Conservation (phyloP, 139 green algal genomes). For the Tetraselmis chui region DNA sequence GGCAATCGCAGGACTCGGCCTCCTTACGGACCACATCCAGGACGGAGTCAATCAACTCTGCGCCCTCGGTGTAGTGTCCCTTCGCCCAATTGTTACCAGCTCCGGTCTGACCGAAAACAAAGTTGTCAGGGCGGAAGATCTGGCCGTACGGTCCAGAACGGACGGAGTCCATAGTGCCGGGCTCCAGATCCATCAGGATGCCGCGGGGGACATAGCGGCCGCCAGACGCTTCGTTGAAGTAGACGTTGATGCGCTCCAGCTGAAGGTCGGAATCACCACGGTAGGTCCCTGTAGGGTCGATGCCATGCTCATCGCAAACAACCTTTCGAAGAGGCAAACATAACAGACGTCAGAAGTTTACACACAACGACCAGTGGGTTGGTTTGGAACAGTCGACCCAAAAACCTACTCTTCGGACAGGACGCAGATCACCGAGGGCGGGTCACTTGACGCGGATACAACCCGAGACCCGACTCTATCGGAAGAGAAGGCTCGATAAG, state of each 20-base stretch:
- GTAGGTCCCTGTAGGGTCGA: conserved; percentile 77
- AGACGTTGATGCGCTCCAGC: conserved; percentile 95
- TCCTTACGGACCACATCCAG: conserved; percentile 99
- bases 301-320: conserved; percentile 76
- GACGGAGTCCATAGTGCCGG: conserved; percentile 84
- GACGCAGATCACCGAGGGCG: too few species aligned
- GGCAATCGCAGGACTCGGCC: conserved; percentile 95
- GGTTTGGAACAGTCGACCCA: too few species aligned
- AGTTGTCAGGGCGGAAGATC: conserved; percentile 88
- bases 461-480: too few species aligned
- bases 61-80: conserved; percentile 98
- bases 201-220: conserved; percentile 88
- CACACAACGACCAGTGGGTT: too few species aligned
- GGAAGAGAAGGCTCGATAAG: too few species aligned
- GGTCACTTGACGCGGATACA: too few species aligned
- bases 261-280: conserved; percentile 86
- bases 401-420: too few species aligned
- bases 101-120: conserved; percentile 84
- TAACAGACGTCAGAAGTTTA: too few species aligned
- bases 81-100: conserved; percentile 99
- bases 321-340: too few species aligned
- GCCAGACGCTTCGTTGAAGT: conserved; percentile 88
- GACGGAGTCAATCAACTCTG: conserved; percentile 95
- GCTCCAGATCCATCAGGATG: conserved; percentile 91
- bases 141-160: conserved; percentile 84